Evolutionary conservation across 169 alveolate species (phyloP).

Genomic region (Eimeria falciformis): DNA sequence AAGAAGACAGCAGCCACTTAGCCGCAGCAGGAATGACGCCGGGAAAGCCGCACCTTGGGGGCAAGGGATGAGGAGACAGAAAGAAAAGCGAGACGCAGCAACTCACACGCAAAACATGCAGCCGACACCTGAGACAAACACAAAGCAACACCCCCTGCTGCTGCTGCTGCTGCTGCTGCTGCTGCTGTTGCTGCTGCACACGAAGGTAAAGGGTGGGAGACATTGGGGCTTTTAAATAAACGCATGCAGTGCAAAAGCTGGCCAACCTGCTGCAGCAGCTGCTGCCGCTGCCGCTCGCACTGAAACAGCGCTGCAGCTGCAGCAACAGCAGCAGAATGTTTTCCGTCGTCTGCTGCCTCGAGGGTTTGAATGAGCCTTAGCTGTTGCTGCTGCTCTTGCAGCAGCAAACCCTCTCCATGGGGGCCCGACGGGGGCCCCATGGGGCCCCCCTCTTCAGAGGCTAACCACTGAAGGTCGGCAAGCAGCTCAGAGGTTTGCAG

Average conservation of each 20-base stretch:
- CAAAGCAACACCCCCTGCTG: background rate
- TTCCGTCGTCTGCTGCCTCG: background rate
- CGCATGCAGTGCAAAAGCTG: too few relatives aligned
- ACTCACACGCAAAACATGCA: background rate
- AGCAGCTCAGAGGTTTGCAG: background rate
- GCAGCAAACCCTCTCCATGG: background rate
- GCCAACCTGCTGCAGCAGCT: slow-evolving; percentile 26
- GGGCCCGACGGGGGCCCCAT: background rate
- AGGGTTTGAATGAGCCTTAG: background rate
- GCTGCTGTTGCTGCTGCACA: background rate
- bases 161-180: slow-evolving; percentile 1
- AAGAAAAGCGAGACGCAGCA: background rate
- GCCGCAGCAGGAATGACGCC: too few relatives aligned
- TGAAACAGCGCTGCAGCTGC: slow-evolving; percentile 1
- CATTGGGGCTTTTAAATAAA: background rate
- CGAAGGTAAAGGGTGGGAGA: too few relatives aligned
- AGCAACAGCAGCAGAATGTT: slow-evolving; percentile 15
- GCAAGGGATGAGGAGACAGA: background rate
- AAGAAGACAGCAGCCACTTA: background rate
- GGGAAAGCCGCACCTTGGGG: background rate
- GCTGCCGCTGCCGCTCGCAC: slow-evolving; percentile 20
- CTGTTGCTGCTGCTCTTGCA: slow-evolving; percentile 25
- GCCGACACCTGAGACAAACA: background rate
- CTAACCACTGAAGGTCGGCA: slow-evolving; percentile 5
- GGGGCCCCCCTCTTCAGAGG: slow-evolving; percentile 5